Conservation (phyloP, 345 rosid genomes). For the Cochlearia excelsa region DNA sequence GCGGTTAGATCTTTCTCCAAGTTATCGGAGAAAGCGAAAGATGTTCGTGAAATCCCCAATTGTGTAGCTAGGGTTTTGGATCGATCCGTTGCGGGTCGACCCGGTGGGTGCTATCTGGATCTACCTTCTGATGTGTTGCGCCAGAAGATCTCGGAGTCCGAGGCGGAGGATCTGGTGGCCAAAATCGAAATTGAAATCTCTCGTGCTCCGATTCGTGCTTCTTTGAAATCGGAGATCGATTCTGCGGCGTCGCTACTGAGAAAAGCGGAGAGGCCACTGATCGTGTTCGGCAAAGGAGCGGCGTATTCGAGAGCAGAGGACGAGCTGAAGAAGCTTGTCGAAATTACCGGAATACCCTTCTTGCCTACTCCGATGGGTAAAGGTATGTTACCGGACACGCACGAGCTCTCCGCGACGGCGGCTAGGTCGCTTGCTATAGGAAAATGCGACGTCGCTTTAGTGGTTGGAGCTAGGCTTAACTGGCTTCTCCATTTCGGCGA, state of each 20-base stretch:
- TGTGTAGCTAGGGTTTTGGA: constrained; percentile 74
- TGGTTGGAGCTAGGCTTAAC: constrained; percentile 92
- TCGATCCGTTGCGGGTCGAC: constrained; percentile 63
- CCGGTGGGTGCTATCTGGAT: constrained; percentile 93
- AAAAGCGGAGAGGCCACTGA: constrained; percentile 78
- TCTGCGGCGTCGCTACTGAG: constrained; percentile 59
- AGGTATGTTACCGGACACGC: constrained; percentile 89
- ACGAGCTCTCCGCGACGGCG: constrained; percentile 79
- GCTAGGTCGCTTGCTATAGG: constrained; percentile 97
- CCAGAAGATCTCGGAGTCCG: constrained; percentile 65
- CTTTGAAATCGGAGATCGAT: constrained; percentile 51
- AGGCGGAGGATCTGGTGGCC: constrained; percentile 54
- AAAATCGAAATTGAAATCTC: constrained; percentile 33
- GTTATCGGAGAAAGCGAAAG: constrained; percentile 58
- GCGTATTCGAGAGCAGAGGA: constrained; percentile 78
- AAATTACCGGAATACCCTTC: constrained; percentile 77
- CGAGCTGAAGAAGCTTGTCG: constrained; percentile 69
- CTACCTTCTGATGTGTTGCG: constrained; percentile 83
- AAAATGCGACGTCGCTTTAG: constrained; percentile 86
- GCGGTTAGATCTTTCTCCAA: constrained; percentile 82
- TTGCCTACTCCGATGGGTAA: constrained; percentile 98
- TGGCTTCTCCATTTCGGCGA: constrained; percentile 97
- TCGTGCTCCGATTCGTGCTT: constrained; percentile 9
- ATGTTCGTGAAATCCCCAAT: constrained; percentile 61
- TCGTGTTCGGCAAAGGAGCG: constrained; percentile 94